phyloP scores from a whole-genome alignment of 345 rosid genomes.

The Mangifera indica region DNA sequence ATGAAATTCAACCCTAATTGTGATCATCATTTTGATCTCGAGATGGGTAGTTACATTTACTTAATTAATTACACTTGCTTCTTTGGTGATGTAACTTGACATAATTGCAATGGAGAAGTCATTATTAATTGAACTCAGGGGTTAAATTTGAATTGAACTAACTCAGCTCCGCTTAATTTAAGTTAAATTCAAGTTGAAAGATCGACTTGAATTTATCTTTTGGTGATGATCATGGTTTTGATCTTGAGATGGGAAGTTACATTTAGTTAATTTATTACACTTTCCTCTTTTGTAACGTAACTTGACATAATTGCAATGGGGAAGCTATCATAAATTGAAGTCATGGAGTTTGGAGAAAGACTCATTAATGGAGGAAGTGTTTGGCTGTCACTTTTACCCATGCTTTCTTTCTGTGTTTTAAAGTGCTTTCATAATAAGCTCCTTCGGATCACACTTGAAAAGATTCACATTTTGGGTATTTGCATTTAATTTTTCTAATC shows the following conservation, averaged over 20 bases:
- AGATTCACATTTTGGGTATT: neutral
- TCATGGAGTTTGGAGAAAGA: neutral
- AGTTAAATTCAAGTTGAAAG: too few relatives aligned
- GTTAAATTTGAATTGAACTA: too few relatives aligned
- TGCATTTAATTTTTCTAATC: neutral
- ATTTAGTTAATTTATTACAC: too few relatives aligned
- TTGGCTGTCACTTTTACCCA: neutral
- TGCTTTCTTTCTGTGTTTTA: neutral
- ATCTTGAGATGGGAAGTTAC: too few relatives aligned
- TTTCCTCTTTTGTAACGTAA: conserved; percentile 11
- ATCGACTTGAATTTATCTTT: too few relatives aligned
- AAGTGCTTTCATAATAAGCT: neutral
- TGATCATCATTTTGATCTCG: too few relatives aligned
- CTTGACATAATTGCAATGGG: conserved; percentile 12
- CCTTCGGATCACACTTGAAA: neutral
- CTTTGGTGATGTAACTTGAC: conserved; percentile 12
- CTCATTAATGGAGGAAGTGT: conserved; percentile 12
- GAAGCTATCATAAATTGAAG: neutral
- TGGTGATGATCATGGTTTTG: too few relatives aligned
- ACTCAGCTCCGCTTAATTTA: too few relatives aligned
- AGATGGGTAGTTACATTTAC: too few relatives aligned
- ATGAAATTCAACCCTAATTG: too few relatives aligned
- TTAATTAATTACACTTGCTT: too few relatives aligned
- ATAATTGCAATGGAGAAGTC: conserved; percentile 21
- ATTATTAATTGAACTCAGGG: too few relatives aligned